Evolutionary conservation across 768 basidiomycete species (phyloP).

Genomic region (Sarcodon aspratus): DNA sequence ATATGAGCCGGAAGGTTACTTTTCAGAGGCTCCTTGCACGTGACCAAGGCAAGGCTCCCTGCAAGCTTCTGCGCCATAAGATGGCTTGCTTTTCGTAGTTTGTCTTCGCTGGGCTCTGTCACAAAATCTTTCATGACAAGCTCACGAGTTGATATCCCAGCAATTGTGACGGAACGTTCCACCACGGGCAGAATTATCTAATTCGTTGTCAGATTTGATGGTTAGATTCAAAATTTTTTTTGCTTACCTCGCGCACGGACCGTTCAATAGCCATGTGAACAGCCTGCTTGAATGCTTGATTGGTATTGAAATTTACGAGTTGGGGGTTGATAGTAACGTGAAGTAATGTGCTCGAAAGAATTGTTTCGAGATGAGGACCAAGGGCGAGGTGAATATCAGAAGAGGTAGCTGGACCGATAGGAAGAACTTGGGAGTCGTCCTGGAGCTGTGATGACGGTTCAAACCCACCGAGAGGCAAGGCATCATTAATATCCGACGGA

Average conservation of each 20-base stretch:
- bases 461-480: conserved; percentile 66
- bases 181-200: conserved; percentile 96
- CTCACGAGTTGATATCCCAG: conserved; percentile 94
- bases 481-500: conserved; percentile 59
- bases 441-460: conserved; percentile 37
- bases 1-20: conserved; percentile 85
- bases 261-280: conserved; percentile 87
- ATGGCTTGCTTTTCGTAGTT: conserved; percentile 84
- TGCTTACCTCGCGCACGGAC: conserved; percentile 80
- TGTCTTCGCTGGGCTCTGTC: conserved; percentile 83
- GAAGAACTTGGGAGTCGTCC: conserved; percentile 49
- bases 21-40: conserved; percentile 94
- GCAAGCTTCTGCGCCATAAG: conserved; percentile 96
- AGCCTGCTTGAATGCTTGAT: conserved; percentile 81
- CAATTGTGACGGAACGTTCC: conserved; percentile 96
- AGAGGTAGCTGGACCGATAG: conserved; percentile 47
- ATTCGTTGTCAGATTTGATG: neutral
- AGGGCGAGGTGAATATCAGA: conserved; percentile 58
- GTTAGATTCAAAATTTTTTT: neutral
- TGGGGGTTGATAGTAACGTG: conserved; percentile 72
- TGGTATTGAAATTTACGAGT: conserved; percentile 61
- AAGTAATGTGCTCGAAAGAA: conserved; percentile 57
- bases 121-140: conserved; percentile 94
- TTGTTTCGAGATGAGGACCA: conserved; percentile 71
- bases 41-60: conserved; percentile 91